Conservation (phyloP, 495 filamentous ascomycete genomes). For the Monascus purpureus region DNA sequence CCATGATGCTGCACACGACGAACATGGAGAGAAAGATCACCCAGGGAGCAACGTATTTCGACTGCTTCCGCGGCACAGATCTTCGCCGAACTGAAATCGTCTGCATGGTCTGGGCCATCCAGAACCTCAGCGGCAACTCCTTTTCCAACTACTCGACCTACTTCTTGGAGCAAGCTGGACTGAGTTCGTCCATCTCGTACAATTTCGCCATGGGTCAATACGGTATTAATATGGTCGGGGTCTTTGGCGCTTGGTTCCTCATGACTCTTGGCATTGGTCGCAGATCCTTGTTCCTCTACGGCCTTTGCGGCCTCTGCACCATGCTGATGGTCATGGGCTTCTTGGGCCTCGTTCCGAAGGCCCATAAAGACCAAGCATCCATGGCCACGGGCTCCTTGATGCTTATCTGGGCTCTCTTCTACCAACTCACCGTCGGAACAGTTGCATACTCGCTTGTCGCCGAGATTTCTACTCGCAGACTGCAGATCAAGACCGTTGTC, state of each 20-base stretch:
- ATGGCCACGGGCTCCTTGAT: conserved; percentile 60
- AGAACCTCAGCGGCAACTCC: conserved; percentile 64
- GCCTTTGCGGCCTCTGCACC: conserved; percentile 46
- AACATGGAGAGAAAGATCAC: conserved; percentile 60
- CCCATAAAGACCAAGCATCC: conserved; percentile 37
- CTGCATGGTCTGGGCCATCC: conserved; percentile 72
- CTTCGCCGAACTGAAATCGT: conserved; percentile 65
- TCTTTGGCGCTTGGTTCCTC: conserved; percentile 60
- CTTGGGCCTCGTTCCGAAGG: conserved; percentile 46
- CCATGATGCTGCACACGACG: conserved; percentile 77
- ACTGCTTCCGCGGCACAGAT: conserved; percentile 66
- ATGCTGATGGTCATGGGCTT: conserved; percentile 66
- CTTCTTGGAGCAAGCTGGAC: conserved; percentile 62
- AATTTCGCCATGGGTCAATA: conserved; percentile 62
- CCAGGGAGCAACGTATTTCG: conserved; percentile 50
- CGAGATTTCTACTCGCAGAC: conserved; percentile 56
- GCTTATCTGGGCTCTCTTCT: conserved; percentile 58
- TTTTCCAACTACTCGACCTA: conserved; percentile 74
- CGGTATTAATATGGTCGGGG: conserved; percentile 59
- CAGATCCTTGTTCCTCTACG: conserved; percentile 55
- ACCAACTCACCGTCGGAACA: conserved; percentile 64
- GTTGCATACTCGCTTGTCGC: conserved; percentile 68
- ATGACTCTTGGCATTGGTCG: conserved; percentile 58
- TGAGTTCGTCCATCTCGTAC: conserved; percentile 43
- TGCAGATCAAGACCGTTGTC: conserved; percentile 67